Conservation (phyloP, 352 stramenopile genomes). For the Phytophthora fragariae region DNA sequence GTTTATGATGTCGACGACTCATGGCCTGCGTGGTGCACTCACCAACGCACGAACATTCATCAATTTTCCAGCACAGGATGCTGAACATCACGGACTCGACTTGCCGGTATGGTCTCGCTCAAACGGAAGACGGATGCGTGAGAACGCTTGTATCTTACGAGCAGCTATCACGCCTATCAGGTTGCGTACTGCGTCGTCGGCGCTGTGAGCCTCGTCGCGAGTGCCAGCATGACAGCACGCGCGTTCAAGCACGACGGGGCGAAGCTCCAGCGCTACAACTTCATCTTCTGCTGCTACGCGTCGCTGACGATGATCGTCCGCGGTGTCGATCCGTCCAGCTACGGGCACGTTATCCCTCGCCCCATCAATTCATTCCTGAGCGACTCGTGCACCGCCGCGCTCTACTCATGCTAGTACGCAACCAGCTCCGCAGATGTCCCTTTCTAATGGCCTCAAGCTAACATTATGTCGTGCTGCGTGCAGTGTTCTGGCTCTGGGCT, state of each 20-base stretch:
- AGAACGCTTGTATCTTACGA: constrained; percentile 34
- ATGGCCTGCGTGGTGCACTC: neutral
- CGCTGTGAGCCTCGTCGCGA: constrained; percentile 12
- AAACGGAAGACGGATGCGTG: constrained; percentile 24
- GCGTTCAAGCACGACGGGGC: constrained; percentile 33
- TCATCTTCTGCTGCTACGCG: constrained; percentile 36
- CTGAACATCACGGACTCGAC: constrained; percentile 45
- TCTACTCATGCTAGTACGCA: constrained; percentile 46
- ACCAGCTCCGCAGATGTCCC: neutral
- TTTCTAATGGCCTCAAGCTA: neutral
- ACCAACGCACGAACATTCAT: neutral
- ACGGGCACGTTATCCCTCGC: constrained; percentile 37
- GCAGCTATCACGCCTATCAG: constrained; percentile 25
- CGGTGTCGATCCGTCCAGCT: constrained; percentile 36
- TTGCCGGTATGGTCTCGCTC: constrained; percentile 31
- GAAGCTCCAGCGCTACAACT: constrained; percentile 37
- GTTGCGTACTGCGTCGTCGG: constrained; percentile 33
- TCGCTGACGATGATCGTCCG: constrained; percentile 41
- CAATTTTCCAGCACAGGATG: constrained; percentile 14
- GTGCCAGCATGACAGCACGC: constrained; percentile 20
- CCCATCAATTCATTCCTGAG: constrained; percentile 34
- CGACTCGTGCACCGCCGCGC: constrained; percentile 42
- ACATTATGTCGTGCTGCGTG: neutral
- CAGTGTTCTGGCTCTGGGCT: constrained; percentile 37
- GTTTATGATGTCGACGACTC: constrained; percentile 4